phyloP scores from a whole-genome alignment of 805 yeast species.

The Wickerhamomyces tratensis region DNA sequence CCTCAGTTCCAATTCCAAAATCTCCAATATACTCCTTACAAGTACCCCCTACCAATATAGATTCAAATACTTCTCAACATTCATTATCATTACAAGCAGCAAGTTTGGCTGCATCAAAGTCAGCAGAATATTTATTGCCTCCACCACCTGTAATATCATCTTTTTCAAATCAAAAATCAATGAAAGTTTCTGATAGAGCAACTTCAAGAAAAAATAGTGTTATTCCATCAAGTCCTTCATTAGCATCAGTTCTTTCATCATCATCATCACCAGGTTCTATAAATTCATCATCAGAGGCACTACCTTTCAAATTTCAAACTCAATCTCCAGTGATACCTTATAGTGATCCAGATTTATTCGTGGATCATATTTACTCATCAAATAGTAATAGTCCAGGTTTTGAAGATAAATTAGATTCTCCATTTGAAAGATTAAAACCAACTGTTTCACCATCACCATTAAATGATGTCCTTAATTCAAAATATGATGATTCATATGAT shows the following conservation, averaged over 20 bases:
- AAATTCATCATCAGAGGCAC: background rate
- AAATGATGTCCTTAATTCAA: no score
- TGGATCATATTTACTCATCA: background rate
- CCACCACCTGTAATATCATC: background rate
- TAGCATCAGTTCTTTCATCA: background rate
- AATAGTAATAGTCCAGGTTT: background rate
- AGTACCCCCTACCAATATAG: no score
- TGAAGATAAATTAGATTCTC: background rate
- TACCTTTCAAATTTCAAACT: background rate
- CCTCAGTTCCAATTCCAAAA: background rate
- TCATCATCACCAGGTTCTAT: background rate
- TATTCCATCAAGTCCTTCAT: background rate
- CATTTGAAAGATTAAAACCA: background rate
- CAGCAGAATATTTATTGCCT: background rate
- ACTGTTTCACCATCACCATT: background rate
- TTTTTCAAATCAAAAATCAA: background rate
- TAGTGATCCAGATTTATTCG: background rate
- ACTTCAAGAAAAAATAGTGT: no score
- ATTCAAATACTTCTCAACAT: no score
- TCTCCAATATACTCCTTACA: background rate
- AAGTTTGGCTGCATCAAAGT: background rate
- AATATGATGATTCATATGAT: no score
- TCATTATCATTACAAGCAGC: background rate
- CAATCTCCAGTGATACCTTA: background rate
- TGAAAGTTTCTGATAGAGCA: background rate